A percentile compares a stretch with the other conserved stretches of the same genome.
Evolutionary conservation across 2,329 filamentous ascomycete species (phyloP).

Genomic region (Ceratocystis lukuohia): DNA sequence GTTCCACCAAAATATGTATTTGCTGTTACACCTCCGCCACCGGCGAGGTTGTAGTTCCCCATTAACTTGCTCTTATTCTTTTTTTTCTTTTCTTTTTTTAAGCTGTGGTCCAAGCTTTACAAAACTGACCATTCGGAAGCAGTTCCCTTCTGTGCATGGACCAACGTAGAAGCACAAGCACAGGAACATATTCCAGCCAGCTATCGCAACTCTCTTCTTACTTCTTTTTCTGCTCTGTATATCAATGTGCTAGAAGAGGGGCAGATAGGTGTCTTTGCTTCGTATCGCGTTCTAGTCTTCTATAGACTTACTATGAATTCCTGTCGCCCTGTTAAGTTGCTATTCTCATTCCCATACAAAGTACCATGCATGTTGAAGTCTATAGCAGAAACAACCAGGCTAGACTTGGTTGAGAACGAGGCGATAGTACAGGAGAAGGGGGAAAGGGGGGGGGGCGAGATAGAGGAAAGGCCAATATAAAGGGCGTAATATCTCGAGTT

Average conservation of each 20-base stretch:
- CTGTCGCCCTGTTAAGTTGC: neutral
- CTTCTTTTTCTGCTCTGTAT: neutral
- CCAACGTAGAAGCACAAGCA: neutral
- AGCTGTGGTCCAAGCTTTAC: neutral
- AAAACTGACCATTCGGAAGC: neutral
- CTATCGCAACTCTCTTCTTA: neutral
- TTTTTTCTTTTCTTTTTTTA: neutral
- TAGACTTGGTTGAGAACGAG: neutral
- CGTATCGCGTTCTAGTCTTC: too few relatives aligned
- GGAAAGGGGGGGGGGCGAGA: neutral
- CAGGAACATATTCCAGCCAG: neutral
- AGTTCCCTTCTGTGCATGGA: neutral
- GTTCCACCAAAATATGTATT: neutral
- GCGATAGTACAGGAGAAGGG: too few relatives aligned
- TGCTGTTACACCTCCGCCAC: neutral
- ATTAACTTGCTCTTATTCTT: slow-evolving; percentile 1
- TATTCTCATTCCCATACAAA: neutral
- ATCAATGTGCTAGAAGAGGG: neutral
- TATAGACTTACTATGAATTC: too few relatives aligned
- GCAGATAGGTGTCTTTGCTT: neutral
- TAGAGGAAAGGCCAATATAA: neutral
- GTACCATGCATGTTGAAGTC: neutral
- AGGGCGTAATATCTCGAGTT: neutral
- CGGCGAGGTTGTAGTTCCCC: neutral
- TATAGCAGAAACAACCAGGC: neutral